Evolutionary conservation across 2,329 filamentous ascomycete genomes (phyloP).

Genomic region (Neocucurbitaria cava): DNA sequence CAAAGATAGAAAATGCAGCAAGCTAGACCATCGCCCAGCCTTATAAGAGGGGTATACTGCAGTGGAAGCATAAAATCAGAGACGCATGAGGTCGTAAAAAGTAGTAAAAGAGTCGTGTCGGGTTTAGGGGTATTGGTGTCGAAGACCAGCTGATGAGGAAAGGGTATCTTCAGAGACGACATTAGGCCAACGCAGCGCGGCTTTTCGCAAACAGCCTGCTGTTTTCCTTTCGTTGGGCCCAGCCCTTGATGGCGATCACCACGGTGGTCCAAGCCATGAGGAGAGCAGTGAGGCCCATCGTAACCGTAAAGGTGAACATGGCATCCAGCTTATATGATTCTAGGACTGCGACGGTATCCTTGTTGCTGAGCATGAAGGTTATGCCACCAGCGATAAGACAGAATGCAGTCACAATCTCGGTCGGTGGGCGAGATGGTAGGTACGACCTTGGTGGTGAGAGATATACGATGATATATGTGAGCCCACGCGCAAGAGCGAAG

Average conservation of each 20-base stretch:
- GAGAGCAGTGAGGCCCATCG: constrained; percentile 81
- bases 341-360: constrained; percentile 79
- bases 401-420: constrained; percentile 86
- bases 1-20: constrained; percentile 28
- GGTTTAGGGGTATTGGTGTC: neutral
- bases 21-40: constrained; percentile 28
- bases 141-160: neutral
- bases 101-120: constrained; percentile 12
- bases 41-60: constrained; percentile 41
- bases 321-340: constrained; percentile 79
- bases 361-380: constrained; percentile 89
- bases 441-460: constrained; percentile 81
- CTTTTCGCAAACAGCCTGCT: constrained; percentile 30
- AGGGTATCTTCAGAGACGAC: neutral
- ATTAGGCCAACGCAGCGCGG: constrained; percentile 34
- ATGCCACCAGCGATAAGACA: constrained; percentile 86
- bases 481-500: constrained; percentile 76
- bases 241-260: constrained; percentile 84
- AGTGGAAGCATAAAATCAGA: constrained; percentile 36
- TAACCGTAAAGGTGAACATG: constrained; percentile 93
- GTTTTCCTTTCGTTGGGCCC: constrained; percentile 64
- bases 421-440: constrained; percentile 83
- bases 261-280: constrained; percentile 86
- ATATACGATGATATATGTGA: constrained; percentile 83
- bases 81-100: constrained; percentile 23